Conservation (phyloP, 1,284 basidiomycete genomes). For the Hymenochaete sp. region DNA sequence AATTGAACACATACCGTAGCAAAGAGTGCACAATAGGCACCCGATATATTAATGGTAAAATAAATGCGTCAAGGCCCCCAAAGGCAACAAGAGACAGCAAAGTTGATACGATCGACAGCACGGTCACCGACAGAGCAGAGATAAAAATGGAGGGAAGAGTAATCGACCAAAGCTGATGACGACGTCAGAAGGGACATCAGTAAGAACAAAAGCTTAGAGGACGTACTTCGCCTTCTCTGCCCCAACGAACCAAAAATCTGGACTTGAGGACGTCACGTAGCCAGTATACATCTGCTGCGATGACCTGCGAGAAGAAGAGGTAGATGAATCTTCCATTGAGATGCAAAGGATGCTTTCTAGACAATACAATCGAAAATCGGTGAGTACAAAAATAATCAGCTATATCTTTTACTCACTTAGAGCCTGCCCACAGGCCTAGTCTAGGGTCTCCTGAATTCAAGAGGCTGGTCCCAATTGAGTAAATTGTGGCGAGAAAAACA, state of each 20-base stretch:
- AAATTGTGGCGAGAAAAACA: conserved; percentile 31
- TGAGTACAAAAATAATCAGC: background rate
- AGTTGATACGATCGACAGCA: conserved; percentile 35
- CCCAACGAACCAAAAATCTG: conserved; percentile 47
- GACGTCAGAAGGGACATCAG: background rate
- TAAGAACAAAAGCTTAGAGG: conserved; percentile 12
- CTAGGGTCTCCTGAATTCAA: conserved; percentile 30
- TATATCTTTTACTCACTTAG: conserved; percentile 36
- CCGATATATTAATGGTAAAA: conserved; percentile 44
- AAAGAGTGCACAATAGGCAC: conserved; percentile 42
- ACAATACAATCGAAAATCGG: background rate
- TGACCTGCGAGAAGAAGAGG: conserved; percentile 43
- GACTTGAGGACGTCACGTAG: conserved; percentile 51
- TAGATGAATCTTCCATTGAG: conserved; percentile 58
- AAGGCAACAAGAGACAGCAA: conserved; percentile 36
- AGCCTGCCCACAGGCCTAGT: conserved; percentile 52
- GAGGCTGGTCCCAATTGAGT: conserved; percentile 32
- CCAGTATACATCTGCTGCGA: conserved; percentile 37
- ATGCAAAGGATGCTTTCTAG: conserved; percentile 61
- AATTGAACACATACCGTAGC: conserved; percentile 25
- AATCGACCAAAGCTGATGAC: conserved; percentile 20
- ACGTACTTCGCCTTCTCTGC: conserved; percentile 15
- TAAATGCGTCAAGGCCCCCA: conserved; percentile 32
- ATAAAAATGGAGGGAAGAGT: conserved; percentile 27
- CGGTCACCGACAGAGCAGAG: conserved; percentile 30